These are phyloP conservation scores for Penicillium canariense DNA, from an alignment of 495 filamentous ascomycete genomes.

Conservation along the genomic window DNA sequence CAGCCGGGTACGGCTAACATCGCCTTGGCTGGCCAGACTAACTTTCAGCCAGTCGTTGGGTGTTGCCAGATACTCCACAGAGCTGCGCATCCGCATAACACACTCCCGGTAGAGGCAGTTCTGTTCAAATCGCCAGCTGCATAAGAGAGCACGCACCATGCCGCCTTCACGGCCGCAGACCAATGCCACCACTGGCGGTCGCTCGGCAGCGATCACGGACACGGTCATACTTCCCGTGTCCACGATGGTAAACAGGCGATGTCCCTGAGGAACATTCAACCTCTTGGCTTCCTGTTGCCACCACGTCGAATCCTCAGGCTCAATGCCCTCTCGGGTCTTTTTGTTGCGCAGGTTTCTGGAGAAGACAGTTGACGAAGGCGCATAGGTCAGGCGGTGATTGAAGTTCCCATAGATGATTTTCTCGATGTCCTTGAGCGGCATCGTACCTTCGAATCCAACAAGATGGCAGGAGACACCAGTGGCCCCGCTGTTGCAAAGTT, in stretches of 20 bases:
- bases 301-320: not conserved
- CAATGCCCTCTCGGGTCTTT: constrained; percentile 8
- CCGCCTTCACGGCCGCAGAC: constrained; percentile 39
- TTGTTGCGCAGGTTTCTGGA: constrained; percentile 5
- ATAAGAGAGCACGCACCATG: constrained; percentile 39
- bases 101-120: constrained; percentile 17
- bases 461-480: constrained; percentile 10
- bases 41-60: constrained; percentile 19
- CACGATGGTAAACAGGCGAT: constrained; percentile 17
- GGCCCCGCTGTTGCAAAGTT: constrained; percentile 13
- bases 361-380: constrained; percentile 12
- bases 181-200: constrained; percentile 36
- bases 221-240: constrained; percentile 6
- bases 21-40: constrained; percentile 17
- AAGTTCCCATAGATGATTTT: constrained; percentile 15
- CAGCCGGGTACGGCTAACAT: constrained; percentile 3
- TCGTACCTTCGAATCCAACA: constrained; percentile 15
- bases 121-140: constrained; percentile 23
- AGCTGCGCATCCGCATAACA: constrained; percentile 17
- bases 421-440: constrained; percentile 10
- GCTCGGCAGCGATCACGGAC: constrained; percentile 28
- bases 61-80: constrained; percentile 10
- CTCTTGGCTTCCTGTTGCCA: constrained; percentile 7
- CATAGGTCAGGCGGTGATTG: constrained; percentile 10
- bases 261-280: constrained; percentile 3